Evolutionary conservation across 106 monocot species (phyloP).

Genomic region (Apostasia shenzhenica): DNA sequence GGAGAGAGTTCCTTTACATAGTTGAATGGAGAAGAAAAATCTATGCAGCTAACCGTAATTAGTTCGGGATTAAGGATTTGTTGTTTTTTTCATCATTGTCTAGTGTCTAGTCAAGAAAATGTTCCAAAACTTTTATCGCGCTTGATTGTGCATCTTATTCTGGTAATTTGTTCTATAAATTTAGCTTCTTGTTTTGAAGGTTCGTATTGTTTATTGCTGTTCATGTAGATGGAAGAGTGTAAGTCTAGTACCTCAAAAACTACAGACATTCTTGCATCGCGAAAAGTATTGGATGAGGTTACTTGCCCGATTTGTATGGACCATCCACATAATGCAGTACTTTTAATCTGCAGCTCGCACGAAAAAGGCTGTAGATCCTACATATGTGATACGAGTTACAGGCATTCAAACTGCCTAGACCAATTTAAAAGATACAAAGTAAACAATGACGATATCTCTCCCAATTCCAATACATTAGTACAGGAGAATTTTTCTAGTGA

Average conservation of each 20-base stretch:
- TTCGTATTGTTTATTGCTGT: not conserved
- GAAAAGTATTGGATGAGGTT: conserved; percentile 76
- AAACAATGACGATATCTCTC: conserved; percentile 1
- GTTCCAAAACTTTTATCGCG: not conserved
- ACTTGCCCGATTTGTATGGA: conserved; percentile 88
- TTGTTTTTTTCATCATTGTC: not conserved
- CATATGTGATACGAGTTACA: conserved; percentile 84
- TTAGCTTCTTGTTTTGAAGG: not conserved
- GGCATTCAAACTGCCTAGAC: conserved; percentile 86
- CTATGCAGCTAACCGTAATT: too few relatives aligned
- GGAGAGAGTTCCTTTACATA: too few relatives aligned
- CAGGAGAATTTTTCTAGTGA: not conserved
- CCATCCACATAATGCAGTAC: conserved; percentile 89
- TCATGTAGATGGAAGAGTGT: conserved; percentile 33
- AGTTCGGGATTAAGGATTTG: not conserved
- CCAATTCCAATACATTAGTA: conserved; percentile 6
- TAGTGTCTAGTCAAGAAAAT: not conserved
- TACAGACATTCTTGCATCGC: conserved; percentile 15
- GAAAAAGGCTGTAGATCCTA: conserved; percentile 79
- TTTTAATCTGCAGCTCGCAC: conserved; percentile 57
- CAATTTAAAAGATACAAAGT: conserved; percentile 40
- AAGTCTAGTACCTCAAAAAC: conserved; percentile 29
- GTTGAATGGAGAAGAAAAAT: too few relatives aligned
- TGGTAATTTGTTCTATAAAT: not conserved
- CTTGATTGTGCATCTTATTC: not conserved